phyloP scores from a whole-genome alignment of 768 basidiomycete genomes.

The Termitomyces sp. region DNA sequence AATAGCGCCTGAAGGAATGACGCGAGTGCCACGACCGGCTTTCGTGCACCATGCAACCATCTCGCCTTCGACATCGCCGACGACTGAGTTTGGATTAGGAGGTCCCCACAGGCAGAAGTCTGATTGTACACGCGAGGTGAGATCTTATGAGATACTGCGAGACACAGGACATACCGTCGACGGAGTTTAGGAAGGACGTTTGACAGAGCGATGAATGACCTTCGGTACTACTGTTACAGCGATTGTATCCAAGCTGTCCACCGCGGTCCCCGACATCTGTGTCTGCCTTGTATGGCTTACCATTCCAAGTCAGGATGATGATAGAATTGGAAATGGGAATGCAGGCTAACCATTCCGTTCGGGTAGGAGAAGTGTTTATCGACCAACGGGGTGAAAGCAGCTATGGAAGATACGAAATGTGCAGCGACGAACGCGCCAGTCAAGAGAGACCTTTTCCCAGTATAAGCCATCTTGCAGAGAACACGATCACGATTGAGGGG shows the following conservation, averaged over 20 bases:
- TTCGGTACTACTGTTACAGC: constrained; percentile 57
- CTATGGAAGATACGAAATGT: constrained; percentile 2
- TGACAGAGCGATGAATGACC: constrained; percentile 55
- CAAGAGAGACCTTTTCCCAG: background rate
- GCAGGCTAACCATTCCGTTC: constrained; percentile 13
- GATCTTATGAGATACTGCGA: background rate
- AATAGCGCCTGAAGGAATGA: constrained; percentile 41
- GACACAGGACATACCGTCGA: constrained; percentile 39
- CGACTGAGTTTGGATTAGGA: constrained; percentile 42
- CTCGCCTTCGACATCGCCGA: constrained; percentile 65
- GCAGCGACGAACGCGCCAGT: background rate
- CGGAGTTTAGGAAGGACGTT: constrained; percentile 47
- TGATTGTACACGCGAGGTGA: background rate
- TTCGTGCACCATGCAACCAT: constrained; percentile 78
- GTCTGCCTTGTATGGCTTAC: constrained; percentile 51
- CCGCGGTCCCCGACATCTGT: constrained; percentile 44
- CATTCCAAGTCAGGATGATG: background rate
- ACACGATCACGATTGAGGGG: background rate
- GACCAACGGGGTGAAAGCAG: constrained; percentile 13
- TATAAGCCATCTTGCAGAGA: constrained; percentile 2
- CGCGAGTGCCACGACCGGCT: constrained; percentile 40
- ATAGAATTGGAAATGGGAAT: background rate
- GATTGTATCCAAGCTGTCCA: constrained; percentile 55
- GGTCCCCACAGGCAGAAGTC: constrained; percentile 58
- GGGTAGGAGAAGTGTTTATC: constrained; percentile 16